Evolutionary conservation across 257 asterid species (phyloP), one percentile per base, ranked within the genome.

Genomic region (Plantago major): DNA sequence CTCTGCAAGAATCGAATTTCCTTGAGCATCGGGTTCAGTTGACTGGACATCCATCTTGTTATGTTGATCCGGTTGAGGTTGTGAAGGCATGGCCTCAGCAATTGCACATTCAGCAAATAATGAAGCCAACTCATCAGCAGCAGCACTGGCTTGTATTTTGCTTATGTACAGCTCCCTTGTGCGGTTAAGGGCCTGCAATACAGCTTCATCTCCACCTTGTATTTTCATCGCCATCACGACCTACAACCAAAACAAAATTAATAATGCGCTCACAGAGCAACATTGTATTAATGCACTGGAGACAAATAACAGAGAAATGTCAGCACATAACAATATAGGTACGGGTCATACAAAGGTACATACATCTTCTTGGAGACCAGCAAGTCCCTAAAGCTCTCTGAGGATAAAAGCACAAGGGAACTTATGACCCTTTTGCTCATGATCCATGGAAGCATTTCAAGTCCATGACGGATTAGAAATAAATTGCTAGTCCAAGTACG

Each of bases 81-180:
- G 72, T 14, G 73, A 63, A 50, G 95, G 95, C 26, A 73, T 78
- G 69, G 91, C 96, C 79, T 92, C 99, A 2, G 86, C 96, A 45
- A 93, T 87, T 60, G 91, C 99, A 74, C 96, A 93, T 68, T 89
- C 97, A 13, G 95, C 96, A 79, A 93, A 83, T 12, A 93, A 69
- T 10, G 91, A 81, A 54, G 97, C 95, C 59, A 93, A 78, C 78
- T 93, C 87, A 50, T 89, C 95, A 14, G 96, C 91, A 48, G 95
- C 96, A 38, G 85, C 77, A 65, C 74, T 84, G 55, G 89, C 77
- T 74, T 79, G 83, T 30, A 81, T 50, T 76, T 83, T 93, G 54
- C 70, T 83, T 66, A 73, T 67, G 77, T 89, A 93, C 47, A 81
- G 73, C 58, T 84, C 91, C 30, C 78, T 75, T 5, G 99, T 97